phyloP scores from a whole-genome alignment of 2,329 filamentous ascomycete species.

The Pseudogymnoascus sp. region DNA sequence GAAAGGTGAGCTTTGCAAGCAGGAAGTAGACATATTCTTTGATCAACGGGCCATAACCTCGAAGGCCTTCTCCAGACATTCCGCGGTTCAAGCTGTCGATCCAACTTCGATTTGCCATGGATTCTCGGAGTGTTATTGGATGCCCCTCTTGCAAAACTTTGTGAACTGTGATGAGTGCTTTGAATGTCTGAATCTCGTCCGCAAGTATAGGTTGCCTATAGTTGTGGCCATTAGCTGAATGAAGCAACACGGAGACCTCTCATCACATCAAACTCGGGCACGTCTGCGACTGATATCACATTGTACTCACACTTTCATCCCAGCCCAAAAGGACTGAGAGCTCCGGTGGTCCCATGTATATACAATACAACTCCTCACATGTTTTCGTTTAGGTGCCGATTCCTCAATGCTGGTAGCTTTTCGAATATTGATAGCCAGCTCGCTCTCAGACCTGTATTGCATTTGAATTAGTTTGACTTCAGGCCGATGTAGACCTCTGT shows the following conservation, averaged over 20 bases:
- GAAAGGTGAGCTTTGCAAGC: constrained; percentile 90
- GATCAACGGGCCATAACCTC: constrained; percentile 87
- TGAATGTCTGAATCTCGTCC: constrained; percentile 98
- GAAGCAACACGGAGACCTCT: not conserved
- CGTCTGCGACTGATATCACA: not conserved
- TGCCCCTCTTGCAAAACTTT: constrained; percentile 97
- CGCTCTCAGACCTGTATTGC: constrained; percentile 54
- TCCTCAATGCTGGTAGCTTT: constrained; percentile 65
- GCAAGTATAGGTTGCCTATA: constrained; percentile 88
- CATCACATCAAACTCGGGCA: not conserved
- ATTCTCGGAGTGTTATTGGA: constrained; percentile 77
- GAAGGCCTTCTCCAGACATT: constrained; percentile 72
- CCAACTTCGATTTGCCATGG: constrained; percentile 82
- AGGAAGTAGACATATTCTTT: constrained; percentile 96
- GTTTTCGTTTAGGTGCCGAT: constrained; percentile 69
- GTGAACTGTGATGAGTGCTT: constrained; percentile 93
- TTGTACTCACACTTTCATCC: constrained; percentile 84
- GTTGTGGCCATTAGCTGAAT: constrained; percentile 11
- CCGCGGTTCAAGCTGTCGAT: constrained; percentile 86
- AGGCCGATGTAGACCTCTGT: not conserved
- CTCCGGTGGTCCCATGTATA: constrained; percentile 99
- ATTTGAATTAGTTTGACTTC: constrained; percentile 1
- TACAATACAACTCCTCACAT: constrained; percentile 96
- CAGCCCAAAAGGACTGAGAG: constrained; percentile 89
- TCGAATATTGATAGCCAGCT: constrained; percentile 62